phyloP scores from a whole-genome alignment of 164 flowering plant genomes.

The Dillenia suffruticosa region DNA sequence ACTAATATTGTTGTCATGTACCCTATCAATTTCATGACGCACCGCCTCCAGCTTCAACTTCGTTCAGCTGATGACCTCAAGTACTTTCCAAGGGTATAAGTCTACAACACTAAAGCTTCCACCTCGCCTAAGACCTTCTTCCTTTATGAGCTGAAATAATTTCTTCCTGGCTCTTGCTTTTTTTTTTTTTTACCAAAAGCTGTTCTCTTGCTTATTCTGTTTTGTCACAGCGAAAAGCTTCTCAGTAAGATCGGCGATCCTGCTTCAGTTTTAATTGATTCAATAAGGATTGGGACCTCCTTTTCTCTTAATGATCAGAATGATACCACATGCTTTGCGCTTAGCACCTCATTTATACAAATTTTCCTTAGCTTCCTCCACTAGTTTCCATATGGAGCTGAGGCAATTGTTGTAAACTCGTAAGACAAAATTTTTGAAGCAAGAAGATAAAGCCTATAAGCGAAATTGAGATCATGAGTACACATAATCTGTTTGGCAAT shows the following conservation, averaged over 20 bases:
- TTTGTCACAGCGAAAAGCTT: neutral
- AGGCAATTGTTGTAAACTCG: conserved; percentile 8
- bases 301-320: conserved; percentile 10
- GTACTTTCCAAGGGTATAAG: conserved; percentile 20
- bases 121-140: neutral
- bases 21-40: too few relatives aligned
- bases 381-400: conserved; percentile 21
- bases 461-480: conserved; percentile 16
- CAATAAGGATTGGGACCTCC: conserved; percentile 4
- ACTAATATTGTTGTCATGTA: too few relatives aligned
- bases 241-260: neutral
- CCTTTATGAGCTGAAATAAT: neutral
- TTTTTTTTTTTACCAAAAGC: conserved; percentile 18
- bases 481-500: conserved; percentile 18
- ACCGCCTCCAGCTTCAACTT: neutral
- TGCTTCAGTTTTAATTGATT: too few relatives aligned
- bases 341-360: conserved; percentile 20
- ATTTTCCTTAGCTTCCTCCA: conserved; percentile 11
- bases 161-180: conserved; percentile 9
- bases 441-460: conserved; percentile 9
- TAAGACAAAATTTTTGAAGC: conserved; percentile 6
- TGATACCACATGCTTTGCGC: conserved; percentile 3
- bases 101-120: conserved; percentile 22
- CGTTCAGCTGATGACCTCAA: conserved; percentile 12
- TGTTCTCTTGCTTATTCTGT: conserved; percentile 5